Base-by-base conservation (phyloP, 2,329 filamentous ascomycete genomes). In the Stachybotrys chlorohalonatus region DNA sequence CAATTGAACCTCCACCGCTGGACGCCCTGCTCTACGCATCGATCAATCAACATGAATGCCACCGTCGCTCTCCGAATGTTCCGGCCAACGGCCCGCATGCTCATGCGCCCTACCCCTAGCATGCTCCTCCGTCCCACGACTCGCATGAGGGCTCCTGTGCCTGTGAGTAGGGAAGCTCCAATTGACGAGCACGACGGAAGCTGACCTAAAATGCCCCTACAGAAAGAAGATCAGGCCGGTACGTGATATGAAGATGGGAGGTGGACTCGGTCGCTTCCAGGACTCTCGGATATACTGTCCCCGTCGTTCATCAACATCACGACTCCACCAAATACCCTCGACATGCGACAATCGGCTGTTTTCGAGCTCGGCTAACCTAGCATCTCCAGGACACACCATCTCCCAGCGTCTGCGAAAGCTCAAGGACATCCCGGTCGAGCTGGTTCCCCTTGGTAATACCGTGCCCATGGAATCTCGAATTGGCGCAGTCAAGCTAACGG, bases 331-430 rank as follows among this genome's bases (percentile, higher is more conserved):
- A 6, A 31, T 13, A 16, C 49, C 13, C 49, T 47, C 46, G n/a
- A 47, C 46, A 24, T 24, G 9, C 49, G 49, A 32, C 49, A 36
- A 51, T 36, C 31, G 17, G 8, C 6, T 31, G 49, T 31, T 36
- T 32, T 32, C 49, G 30, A 36, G 30, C 30, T 36, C n/a, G 7
- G 8, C 49, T 51, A 31, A 36, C 30, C 7, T 31, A 59, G 36
- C 49, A 55, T 56, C 54, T 56, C 56, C 52, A 99, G 94, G 90
- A 71, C 94, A 97, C 79, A 96, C 93, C 67, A 85, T 97, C 75
- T 96, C 93, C 63, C 94, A 97, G 80, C 90, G 93, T 72, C 81
- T 99, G 67, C 89, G 92, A 72, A 87, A 85, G 71, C 81, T 96
- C 69, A 92, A 88, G 82, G 85, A 86, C 76, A 87, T 97, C 69